These are phyloP conservation scores for Aspergillus haitiensis DNA, from an alignment of 495 filamentous ascomycete species.

Conservation along the genomic window DNA sequence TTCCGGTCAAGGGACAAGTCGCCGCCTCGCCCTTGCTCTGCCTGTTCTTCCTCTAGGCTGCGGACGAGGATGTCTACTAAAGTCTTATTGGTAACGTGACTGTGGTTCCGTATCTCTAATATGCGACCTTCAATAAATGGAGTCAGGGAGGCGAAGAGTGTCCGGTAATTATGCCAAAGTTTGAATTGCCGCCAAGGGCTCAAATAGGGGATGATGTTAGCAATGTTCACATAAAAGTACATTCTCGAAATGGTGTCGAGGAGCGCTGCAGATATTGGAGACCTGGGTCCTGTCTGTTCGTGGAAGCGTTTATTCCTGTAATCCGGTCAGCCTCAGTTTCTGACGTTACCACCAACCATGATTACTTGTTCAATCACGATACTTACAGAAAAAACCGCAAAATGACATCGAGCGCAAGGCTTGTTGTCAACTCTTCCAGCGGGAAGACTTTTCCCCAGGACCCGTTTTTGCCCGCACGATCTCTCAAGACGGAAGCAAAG, in stretches of 20 bases:
- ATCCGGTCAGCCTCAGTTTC: background rate
- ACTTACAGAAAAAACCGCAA: constrained; percentile 1
- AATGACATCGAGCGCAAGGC: background rate
- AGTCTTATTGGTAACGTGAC: background rate
- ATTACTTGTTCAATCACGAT: background rate
- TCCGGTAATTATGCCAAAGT: constrained; percentile 2
- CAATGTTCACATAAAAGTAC: background rate
- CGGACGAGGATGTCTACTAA: background rate
- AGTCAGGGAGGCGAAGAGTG: background rate
- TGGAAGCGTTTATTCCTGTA: background rate
- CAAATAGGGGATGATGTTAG: background rate
- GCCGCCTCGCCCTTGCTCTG: background rate
- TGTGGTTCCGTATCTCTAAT: background rate
- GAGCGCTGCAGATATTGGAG: background rate
- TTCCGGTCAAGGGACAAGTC: constrained; percentile 11
- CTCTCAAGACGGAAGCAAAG: background rate
- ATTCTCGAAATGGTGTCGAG: background rate
- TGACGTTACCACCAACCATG: background rate
- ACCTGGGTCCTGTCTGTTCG: background rate
- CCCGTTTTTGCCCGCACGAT: background rate
- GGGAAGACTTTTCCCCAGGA: background rate
- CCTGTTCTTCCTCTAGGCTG: background rate
- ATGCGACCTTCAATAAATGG: background rate
- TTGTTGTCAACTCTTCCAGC: background rate
- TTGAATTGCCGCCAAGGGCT: constrained; percentile 1